Percentiles rank a stretch among this genome's conserved stretches.
Conservation (phyloP, 2,329 filamentous ascomycete genomes). For the Sarocladium strictum region DNA sequence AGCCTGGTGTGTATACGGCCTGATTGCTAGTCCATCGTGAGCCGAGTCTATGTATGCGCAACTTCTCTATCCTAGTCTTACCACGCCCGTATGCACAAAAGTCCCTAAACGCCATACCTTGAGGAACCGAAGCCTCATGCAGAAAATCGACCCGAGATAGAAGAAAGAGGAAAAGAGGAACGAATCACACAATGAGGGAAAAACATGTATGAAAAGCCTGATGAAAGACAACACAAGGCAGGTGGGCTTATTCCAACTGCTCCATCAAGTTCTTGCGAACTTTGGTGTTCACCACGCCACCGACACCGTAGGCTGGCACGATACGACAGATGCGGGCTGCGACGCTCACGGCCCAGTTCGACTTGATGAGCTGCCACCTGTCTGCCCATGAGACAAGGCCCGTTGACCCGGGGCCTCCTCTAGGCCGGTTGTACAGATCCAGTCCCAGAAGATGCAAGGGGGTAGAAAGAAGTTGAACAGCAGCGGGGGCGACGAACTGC, state of each 20-base stretch:
- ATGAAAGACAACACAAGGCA: neutral
- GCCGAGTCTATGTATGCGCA: no score
- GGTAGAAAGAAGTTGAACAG: slow-evolving; percentile 73
- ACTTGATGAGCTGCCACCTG: slow-evolving; percentile 60
- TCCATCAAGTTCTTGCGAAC: slow-evolving; percentile 63
- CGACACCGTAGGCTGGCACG: slow-evolving; percentile 81
- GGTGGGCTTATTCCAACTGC: slow-evolving; percentile 36
- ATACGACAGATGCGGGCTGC: slow-evolving; percentile 76
- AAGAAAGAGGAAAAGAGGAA: neutral
- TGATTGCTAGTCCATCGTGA: neutral
- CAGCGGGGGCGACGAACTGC: slow-evolving; percentile 75
- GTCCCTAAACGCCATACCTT: neutral
- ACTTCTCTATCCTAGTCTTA: no score
- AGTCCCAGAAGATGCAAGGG: slow-evolving; percentile 80
- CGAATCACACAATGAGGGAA: neutral
- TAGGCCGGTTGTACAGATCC: slow-evolving; percentile 73
- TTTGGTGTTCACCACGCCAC: slow-evolving; percentile 77
- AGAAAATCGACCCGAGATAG: neutral
- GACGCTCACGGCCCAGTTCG: slow-evolving; percentile 71
- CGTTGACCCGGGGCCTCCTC: slow-evolving; percentile 19
- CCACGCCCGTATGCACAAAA: neutral
- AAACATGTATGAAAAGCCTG: neutral
- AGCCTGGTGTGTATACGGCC: neutral
- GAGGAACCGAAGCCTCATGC: neutral
- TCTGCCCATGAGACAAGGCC: slow-evolving; percentile 40